Evolutionary conservation across 176 grass and related monocot genomes (phyloP).

Genomic region (Musa itinerans): DNA sequence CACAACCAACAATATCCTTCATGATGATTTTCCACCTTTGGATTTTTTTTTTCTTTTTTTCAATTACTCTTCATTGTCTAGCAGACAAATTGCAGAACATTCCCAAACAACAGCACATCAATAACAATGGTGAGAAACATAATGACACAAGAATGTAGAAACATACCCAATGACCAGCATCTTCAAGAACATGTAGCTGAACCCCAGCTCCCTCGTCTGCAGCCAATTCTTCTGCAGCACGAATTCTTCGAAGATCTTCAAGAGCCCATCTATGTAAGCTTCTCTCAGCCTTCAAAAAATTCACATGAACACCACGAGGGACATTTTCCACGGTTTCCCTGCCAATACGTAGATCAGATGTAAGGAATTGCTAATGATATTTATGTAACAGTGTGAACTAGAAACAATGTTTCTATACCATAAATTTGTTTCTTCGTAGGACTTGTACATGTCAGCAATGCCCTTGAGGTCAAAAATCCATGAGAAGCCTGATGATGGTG

Average conservation of each 20-base stretch:
- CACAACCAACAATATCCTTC: not conserved
- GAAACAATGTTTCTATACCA: constrained; percentile 36
- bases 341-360: not conserved
- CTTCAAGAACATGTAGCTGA: constrained; percentile 93
- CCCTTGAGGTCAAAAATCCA: constrained; percentile 91
- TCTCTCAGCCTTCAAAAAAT: constrained; percentile 95
- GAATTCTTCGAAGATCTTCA: constrained; percentile 88
- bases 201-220: constrained; percentile 77
- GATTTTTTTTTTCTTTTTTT: no score
- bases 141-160: not conserved
- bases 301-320: constrained; percentile 73
- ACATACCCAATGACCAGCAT: constrained; percentile 93
- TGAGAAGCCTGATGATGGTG: constrained; percentile 45
- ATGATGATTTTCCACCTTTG: not conserved
- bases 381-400: not conserved
- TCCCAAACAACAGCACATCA: not conserved
- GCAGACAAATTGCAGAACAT: not conserved
- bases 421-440: constrained; percentile 90
- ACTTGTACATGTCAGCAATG: constrained; percentile 84
- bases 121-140: not conserved
- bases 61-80: not conserved
- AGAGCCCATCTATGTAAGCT: constrained; percentile 99
- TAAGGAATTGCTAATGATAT: not conserved
- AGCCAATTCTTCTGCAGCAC: constrained; percentile 67
- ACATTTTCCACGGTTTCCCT: constrained; percentile 91